Evolutionary conservation across 164 flowering plant genomes (phyloP), one percentile per base, ranked within the genome.

Genomic region (Malania oleifera): DNA sequence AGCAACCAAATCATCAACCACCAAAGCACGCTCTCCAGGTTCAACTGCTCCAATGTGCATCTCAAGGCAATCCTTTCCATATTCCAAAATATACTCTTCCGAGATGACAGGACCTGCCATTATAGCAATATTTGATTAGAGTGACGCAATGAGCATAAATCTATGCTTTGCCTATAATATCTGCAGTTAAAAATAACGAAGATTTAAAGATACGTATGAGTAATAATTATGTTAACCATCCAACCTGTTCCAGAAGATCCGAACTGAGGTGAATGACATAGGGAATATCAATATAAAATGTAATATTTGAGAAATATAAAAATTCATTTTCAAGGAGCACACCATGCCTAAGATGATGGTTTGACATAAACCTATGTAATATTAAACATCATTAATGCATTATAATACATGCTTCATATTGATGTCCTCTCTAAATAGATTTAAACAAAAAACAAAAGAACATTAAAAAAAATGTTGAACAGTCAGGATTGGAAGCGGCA

Each of bases 21-120:
- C 91, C 73, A 93, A 64, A 56, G 89, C 97, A 29, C 85, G 83
- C 10, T 93, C 98, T 12, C 82, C 86, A 34, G 71, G 63, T 63
- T 83, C 75, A 28, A 90, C 96, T 3, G 98, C 98, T 61, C 91
- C 98, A 45, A 90, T 76, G 62, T 93, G 98, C 98, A 93, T 93
- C 71, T 93, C 87, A 56, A 92, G 79, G 45, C 97, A 82, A 67
- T 92, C 98, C n/a, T 72, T 82, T 60, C 98, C 98, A 73, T 90
- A 93, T 70, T 93, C 98, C 66, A 93, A 62, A 31, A 67, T 72
- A 64, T 93, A 93, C 66, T 90, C 79, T 70, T 93, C 86, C 1
- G 82, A 86, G 50, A 89, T 82, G 41, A 90, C 96, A 58, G 84
- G 70, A 24, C 98, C 98, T 93, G 77, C 29, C 57, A 68, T 43